Conservation (phyloP, 352 stramenopile genomes). For the Phytopythium litorale region DNA sequence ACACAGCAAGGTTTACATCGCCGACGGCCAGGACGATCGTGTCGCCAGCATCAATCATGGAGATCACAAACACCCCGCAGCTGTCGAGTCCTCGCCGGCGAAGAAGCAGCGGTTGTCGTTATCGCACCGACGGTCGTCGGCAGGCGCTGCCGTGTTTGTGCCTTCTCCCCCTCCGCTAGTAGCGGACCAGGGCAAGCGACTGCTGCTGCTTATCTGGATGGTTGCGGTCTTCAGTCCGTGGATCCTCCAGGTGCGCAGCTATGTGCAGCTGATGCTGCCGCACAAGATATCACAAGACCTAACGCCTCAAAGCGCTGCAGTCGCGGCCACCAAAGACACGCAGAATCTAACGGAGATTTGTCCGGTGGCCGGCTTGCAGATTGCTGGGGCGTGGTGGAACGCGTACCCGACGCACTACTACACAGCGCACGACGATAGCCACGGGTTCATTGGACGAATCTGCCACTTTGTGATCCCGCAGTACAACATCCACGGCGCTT, state of each 20-base stretch:
- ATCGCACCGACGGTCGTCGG: not conserved
- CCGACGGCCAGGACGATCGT: not conserved
- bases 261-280: constrained; percentile 15
- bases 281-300: constrained; percentile 14
- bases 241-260: constrained; percentile 16
- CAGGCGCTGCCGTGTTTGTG: not conserved
- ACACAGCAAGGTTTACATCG: constrained; percentile 1
- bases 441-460: not conserved
- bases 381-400: constrained; percentile 12
- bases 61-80: not conserved
- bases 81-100: not conserved
- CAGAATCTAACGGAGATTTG: not conserved
- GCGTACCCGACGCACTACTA: constrained; percentile 17
- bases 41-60: not conserved
- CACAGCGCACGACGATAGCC: not conserved
- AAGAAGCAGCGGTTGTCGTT: not conserved
- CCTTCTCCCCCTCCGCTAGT: no score
- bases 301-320: not conserved
- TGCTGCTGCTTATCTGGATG: constrained; percentile 14
- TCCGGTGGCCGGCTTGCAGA: not conserved
- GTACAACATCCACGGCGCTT: constrained; percentile 24
- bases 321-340: not conserved
- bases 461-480: constrained; percentile 19
- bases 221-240: constrained; percentile 10
- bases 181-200: not conserved